Conservation (phyloP, 257 asterid genomes). For the Salvia miltiorrhiza region DNA sequence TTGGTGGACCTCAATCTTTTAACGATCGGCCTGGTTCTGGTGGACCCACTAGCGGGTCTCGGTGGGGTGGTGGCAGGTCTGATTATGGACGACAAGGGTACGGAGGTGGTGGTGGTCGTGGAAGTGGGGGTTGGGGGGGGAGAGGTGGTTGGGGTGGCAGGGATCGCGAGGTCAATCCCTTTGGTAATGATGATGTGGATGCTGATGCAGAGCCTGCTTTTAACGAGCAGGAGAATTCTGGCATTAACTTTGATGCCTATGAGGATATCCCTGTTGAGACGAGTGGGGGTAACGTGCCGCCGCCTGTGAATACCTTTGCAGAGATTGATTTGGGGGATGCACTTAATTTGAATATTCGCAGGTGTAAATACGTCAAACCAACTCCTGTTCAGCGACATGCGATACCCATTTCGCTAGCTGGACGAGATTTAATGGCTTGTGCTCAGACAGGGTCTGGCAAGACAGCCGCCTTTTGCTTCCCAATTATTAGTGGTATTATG, state of each 20-base stretch:
- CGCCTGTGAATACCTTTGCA: slow-evolving; percentile 77
- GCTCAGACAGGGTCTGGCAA: slow-evolving; percentile 94
- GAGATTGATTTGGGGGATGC: slow-evolving; percentile 88
- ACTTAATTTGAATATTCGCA: slow-evolving; percentile 62
- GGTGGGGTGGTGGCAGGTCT: slow-evolving; percentile 56
- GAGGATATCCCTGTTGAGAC: slow-evolving; percentile 95
- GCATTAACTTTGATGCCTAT: slow-evolving; percentile 83
- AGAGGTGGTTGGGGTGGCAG: slow-evolving; percentile 56
- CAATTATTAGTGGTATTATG: slow-evolving; percentile 78
- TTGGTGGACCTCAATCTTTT: slow-evolving; percentile 49
- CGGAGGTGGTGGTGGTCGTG: slow-evolving; percentile 53
- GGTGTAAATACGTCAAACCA: slow-evolving; percentile 86
- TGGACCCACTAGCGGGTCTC: slow-evolving; percentile 49
- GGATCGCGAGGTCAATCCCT: slow-evolving; percentile 79
- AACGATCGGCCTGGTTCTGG: slow-evolving; percentile 51
- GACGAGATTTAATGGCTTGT: slow-evolving; percentile 89
- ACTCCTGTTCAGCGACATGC: slow-evolving; percentile 88
- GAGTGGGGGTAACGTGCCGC: slow-evolving; percentile 77
- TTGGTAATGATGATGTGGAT: slow-evolving; percentile 53
- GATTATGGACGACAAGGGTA: slow-evolving; percentile 55
- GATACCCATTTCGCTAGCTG: slow-evolving; percentile 75
- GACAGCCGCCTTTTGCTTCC: slow-evolving; percentile 94
- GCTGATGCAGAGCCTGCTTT: slow-evolving; percentile 42
- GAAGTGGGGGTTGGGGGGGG: slow-evolving; percentile 35
- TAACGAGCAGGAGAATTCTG: slow-evolving; percentile 69